Base-by-base conservation (phyloP, 2,329 filamentous ascomycete species). In the Colletotrichum tropicale region DNA sequence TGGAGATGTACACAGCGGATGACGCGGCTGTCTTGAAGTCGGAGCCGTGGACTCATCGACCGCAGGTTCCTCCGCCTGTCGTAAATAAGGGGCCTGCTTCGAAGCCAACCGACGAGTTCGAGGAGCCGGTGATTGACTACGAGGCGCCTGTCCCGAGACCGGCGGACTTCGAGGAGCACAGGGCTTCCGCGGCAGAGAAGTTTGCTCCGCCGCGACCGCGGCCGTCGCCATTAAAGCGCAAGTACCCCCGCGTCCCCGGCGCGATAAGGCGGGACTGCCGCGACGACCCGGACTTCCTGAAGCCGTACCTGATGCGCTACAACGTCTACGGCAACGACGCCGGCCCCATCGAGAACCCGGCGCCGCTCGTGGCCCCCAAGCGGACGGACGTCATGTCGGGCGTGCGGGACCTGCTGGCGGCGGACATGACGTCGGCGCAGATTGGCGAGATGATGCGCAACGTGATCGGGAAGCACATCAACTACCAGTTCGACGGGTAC, bases 331-430 rank as follows among this genome's bases (percentile, higher is more conserved):
- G 43, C 28, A 3, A 10, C 26, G 18, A 48, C 43, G 18, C 43
- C 43, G 43, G 43, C 10, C 43, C 43, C n/a, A 6, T 69, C 10
- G 70, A 65, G 36, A 16, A 18, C 8, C 61, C 62, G 12, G 34
- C 18, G n/a, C 24, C 16, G 3, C 73, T 48, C n/a, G 16, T 28
- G 8, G 32, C 43, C 15, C 74, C 70, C 38, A 7, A n/a, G 13
- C 71, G 71, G 26, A 58, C 8, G 28, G 75, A 77, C 38, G 69
- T 78, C 38, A 73, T 77, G 61, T 77, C 75, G 10, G 77, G 77
- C n/a, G 77, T 78, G 21, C 26, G 71, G 6, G 73, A 77, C 62
- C 36, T 78, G 18, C 64, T 78, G 15, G 69, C 55, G 5, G 69
- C 71, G 16, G 66, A 75, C 75, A 24, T 76, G 24, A 38, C 72